Evolutionary conservation across 2,329 filamentous ascomycete genomes (phyloP), one percentile per base, ranked within the genome.

Genomic region (Arthroderma uncinatum): DNA sequence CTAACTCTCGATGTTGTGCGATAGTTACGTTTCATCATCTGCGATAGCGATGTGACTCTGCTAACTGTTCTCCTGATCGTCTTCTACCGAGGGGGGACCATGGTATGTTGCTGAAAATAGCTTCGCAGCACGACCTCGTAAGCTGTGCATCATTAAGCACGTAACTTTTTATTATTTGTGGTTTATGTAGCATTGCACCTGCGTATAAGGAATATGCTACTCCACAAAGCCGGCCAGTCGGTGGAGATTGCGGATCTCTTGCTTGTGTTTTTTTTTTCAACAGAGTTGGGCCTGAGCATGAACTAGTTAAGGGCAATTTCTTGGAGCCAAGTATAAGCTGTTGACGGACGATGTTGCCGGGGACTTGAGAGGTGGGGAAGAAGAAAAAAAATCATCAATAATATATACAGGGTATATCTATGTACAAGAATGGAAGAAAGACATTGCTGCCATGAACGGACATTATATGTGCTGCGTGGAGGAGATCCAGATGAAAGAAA

Each of bases 321-420:
- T n/a, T n/a, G n/a, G n/a, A n/a, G n/a, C n/a, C n/a, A n/a, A n/a
- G n/a, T n/a, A n/a, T n/a, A n/a, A n/a, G n/a, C n/a, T n/a, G n/a
- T n/a, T n/a, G n/a, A n/a, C n/a, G n/a, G n/a, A n/a, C n/a, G n/a
- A n/a, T n/a, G n/a, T n/a, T n/a, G n/a, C n/a, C n/a, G n/a, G n/a
- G n/a, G n/a, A n/a, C 33, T 34, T 34, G 33, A 34, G 33, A 34
- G 12, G 12, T 34, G 33, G 6, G 6, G 25, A 19, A 28, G 3
- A 19, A 47, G 42, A 28, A 19, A 28, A 47, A 28, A 28, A 12
- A 48, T 23, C 23, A 39, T 39, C n/a, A n/a, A 4, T 39, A 48
- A n/a, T 48, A 48, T 48, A 28, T 48, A 48, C 44, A 48, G 44
- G 44, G 44, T 48, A 48, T 48, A 48, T 30, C 44, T 28, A 48